Percentiles rank a stretch among this genome's conserved stretches.
Evolutionary conservation across 2,329 filamentous ascomycete species (phyloP).

Genomic region (Emmonsiellopsis sp.): DNA sequence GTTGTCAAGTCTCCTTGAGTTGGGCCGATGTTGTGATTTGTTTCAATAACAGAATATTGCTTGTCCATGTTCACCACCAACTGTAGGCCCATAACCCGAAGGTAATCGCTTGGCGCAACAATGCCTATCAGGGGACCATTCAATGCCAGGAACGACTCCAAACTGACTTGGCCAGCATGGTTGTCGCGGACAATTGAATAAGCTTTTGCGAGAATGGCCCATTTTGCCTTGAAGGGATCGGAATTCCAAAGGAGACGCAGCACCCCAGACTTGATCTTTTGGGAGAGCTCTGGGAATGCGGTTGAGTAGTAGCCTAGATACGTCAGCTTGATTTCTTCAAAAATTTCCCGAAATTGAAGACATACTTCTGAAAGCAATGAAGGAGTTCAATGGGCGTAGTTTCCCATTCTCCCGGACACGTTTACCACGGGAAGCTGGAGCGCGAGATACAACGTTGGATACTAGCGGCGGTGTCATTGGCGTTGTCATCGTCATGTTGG

Average conservation of each 20-base stretch:
- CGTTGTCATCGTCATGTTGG: constrained; percentile 1
- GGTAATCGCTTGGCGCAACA: constrained; percentile 37
- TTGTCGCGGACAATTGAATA: constrained; percentile 48
- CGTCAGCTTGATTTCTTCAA: constrained; percentile 4
- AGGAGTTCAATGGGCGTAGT: constrained; percentile 27
- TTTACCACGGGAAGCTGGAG: constrained; percentile 13
- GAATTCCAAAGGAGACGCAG: constrained; percentile 42
- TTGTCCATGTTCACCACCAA: constrained; percentile 24
- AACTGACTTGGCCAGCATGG: constrained; percentile 38
- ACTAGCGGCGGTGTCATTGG: not conserved
- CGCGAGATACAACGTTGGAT: constrained; percentile 6
- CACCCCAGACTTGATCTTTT: constrained; percentile 46
- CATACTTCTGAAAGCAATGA: constrained; percentile 32
- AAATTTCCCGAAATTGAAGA: constrained; percentile 1
- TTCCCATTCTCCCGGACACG: constrained; percentile 14
- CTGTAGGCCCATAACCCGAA: constrained; percentile 40
- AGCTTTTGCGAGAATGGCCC: constrained; percentile 46
- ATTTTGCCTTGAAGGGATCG: constrained; percentile 44
- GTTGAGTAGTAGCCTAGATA: constrained; percentile 39
- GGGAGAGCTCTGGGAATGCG: constrained; percentile 39
- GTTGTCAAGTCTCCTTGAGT: constrained; percentile 18
- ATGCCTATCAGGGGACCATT: constrained; percentile 41
- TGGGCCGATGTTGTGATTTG: constrained; percentile 11
- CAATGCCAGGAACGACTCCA: constrained; percentile 40
- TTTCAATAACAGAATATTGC: constrained; percentile 16